Evolutionary conservation across 2,329 filamentous ascomycete species (phyloP), one percentile per base, ranked within the genome.

Genomic region (Fusarium succisae): DNA sequence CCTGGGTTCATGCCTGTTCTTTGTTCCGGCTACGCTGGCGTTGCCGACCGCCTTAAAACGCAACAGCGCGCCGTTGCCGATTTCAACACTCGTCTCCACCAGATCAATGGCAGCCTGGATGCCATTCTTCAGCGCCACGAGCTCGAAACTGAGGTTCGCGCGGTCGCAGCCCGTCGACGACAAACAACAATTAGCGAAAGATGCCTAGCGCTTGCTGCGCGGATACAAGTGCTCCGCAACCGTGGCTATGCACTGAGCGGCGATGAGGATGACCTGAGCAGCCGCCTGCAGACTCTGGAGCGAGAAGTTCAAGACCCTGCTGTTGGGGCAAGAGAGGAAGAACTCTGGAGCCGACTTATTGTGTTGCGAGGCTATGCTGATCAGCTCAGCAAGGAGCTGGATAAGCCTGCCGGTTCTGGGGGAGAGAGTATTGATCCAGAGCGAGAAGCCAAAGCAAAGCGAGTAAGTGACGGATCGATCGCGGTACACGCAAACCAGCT

Each of bases 291-390:
- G 78, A 86, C 85, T 30, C 84, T 96, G 66, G 92, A 95, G 80
- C 89, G 90, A 78, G 86, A 87, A 57, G 89, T 94, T 35, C 90
- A 91, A 73, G 94, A 96, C 78, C 94, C 94, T 13, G 91, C 91
- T 13, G 87, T 96, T 63, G 89, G 89, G 43, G 93, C 93, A 6
- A 86, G 93, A 74, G 92, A 94, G 79, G 94, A 96, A 82, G 94
- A 96, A 84, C 90, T 96, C 50, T 96, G 94, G 94, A 94, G 93
- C 73, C 87, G 94, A 51, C 89, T 96, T 84, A 92, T 95, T 55
- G 89, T 92, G 43, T 85, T 96, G 54, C 87, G 93, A 73, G 92
- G 93, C 70, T 90, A 94, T 74, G 92, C 93, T 28, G 90, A 92
- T 74, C 88, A 91, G 77, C 82, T 97, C 76, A 92, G 92, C 79